These are phyloP conservation scores for Phytophthora rubi DNA, from an alignment of 352 stramenopile genomes.

Conservation along the genomic window DNA sequence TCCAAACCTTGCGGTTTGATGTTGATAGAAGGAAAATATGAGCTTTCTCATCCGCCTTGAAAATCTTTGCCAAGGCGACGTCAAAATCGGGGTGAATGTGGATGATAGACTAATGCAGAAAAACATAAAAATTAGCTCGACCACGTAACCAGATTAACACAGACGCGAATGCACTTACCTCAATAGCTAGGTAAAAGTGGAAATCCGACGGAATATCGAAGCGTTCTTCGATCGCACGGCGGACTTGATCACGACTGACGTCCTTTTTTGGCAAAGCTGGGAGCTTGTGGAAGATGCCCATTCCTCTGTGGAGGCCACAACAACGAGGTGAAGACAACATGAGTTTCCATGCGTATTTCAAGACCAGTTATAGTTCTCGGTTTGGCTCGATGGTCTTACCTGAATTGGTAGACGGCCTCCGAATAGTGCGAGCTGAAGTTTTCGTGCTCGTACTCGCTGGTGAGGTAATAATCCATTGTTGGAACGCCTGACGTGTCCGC, in stretches of 20 bases:
- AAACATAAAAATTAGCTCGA: neutral
- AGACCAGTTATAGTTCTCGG: neutral
- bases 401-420: constrained; percentile 62
- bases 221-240: constrained; percentile 53
- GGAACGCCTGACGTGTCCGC: constrained; percentile 73
- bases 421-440: constrained; percentile 61
- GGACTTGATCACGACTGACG: constrained; percentile 51
- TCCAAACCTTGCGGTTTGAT: constrained; percentile 63
- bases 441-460: constrained; percentile 69
- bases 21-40: constrained; percentile 67
- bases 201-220: constrained; percentile 63
- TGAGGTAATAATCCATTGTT: constrained; percentile 73
- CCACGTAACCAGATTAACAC: neutral
- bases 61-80: constrained; percentile 47
- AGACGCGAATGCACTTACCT: constrained; percentile 40
- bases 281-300: constrained; percentile 71
- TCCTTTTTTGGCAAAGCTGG: constrained; percentile 45
- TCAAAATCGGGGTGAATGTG: constrained; percentile 82
- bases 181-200: constrained; percentile 68
- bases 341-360: neutral
- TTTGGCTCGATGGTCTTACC: constrained; percentile 41
- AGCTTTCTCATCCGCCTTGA: constrained; percentile 52
- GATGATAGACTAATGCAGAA: constrained; percentile 62
- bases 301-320: constrained; percentile 41
- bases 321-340: neutral